Percentiles rank a stretch among this genome's conserved stretches.
Evolutionary conservation across 2,329 filamentous ascomycete genomes (phyloP).

Genomic region (Hypoxylon sp.): DNA sequence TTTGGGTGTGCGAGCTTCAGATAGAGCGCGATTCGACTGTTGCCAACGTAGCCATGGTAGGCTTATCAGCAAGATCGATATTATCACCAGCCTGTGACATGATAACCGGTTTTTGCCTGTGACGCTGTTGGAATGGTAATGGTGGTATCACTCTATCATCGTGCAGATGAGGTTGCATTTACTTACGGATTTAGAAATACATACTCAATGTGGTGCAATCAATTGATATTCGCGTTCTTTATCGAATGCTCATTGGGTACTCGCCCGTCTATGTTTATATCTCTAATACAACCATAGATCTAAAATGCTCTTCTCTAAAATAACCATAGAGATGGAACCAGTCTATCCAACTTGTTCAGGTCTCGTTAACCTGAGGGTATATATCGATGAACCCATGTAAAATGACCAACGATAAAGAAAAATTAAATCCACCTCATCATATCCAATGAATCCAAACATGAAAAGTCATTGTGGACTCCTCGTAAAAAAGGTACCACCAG

Average conservation of each 20-base stretch:
- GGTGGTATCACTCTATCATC: background rate
- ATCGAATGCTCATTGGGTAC: slow-evolving; percentile 31
- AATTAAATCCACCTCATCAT: slow-evolving; percentile 23
- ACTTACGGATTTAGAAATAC: slow-evolving; percentile 14
- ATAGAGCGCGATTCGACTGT: background rate
- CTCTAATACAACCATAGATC: slow-evolving; percentile 16
- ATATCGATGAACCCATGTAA: slow-evolving; percentile 33
- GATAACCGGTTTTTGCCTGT: slow-evolving; percentile 15
- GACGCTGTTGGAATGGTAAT: background rate
- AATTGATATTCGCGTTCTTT: slow-evolving; percentile 32
- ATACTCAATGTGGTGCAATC: background rate
- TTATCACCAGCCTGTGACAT: slow-evolving; percentile 5
- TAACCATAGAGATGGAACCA: slow-evolving; percentile 26
- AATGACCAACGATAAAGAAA: slow-evolving; percentile 34
- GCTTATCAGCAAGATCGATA: slow-evolving; percentile 7
- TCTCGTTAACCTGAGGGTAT: slow-evolving; percentile 33
- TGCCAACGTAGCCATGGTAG: background rate
- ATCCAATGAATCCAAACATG: slow-evolving; percentile 10
- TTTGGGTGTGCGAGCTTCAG: slow-evolving; percentile 7
- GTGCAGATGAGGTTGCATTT: slow-evolving; percentile 31
- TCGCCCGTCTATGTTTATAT: slow-evolving; percentile 24
- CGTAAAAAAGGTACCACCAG: slow-evolving; percentile 5
- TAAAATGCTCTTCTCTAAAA: slow-evolving; percentile 21
- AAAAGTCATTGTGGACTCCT: slow-evolving; percentile 8
- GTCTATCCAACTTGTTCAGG: slow-evolving; percentile 36